These are phyloP conservation scores for Trichoderma reesei DNA, from an alignment of 495 filamentous ascomycete species.

Conservation along the genomic window DNA sequence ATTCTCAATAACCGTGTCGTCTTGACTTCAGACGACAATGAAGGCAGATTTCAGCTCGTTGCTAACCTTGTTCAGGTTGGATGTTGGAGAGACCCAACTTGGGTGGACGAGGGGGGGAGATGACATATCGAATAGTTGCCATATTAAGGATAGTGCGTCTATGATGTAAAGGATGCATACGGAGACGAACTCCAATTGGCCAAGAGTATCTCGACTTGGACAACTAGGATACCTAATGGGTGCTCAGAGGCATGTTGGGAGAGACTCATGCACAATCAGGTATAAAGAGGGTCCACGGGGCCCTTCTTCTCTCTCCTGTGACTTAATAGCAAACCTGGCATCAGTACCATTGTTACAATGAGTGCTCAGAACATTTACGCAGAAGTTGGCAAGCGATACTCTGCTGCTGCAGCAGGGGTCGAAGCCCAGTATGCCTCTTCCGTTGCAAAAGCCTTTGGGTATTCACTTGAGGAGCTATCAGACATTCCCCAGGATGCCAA, in stretches of 20 bases:
- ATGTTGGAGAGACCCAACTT: not conserved
- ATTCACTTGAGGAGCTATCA: slow-evolving; percentile 43
- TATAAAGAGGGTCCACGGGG: no score
- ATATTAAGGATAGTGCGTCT: not conserved
- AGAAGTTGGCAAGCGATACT: slow-evolving; percentile 31
- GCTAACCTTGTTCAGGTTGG: not conserved
- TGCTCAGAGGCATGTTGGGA: no score
- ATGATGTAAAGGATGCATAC: not conserved
- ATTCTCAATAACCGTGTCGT: no score
- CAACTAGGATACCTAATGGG: no score
- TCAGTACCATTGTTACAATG: slow-evolving; percentile 9
- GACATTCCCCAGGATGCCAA: slow-evolving; percentile 49
- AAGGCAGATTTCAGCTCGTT: no score
- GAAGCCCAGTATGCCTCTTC: slow-evolving; percentile 14
- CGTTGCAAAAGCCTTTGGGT: slow-evolving; percentile 53
- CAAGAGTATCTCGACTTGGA: no score
- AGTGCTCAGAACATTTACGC: slow-evolving; percentile 26
- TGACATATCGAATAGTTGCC: not conserved
- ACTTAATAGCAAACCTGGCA: no score
- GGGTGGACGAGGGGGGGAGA: not conserved
- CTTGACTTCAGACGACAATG: no score
- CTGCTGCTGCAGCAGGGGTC: slow-evolving; percentile 20
- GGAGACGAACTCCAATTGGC: no score
- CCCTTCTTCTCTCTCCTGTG: no score
- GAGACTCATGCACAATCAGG: no score